Base-by-base conservation (phyloP, 2,329 filamentous ascomycete species). In the Colletotrichum sp. region DNA sequence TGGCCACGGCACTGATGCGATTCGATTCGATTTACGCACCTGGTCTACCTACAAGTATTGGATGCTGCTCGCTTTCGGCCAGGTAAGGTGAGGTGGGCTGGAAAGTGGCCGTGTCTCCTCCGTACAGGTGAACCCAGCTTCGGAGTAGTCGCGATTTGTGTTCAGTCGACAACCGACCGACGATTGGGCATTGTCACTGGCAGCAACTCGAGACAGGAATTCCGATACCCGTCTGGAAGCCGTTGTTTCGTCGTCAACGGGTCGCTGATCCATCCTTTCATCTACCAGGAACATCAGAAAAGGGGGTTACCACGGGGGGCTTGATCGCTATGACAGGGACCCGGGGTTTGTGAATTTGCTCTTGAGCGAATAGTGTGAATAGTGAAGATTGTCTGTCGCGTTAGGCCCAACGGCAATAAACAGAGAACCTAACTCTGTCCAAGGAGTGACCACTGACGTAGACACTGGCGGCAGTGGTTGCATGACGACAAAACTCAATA, bases 221-320 rank as follows among this genome's bases (percentile, higher is more conserved):
- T 39, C 26, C 68, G 72, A 44, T 72, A 32, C 44, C 60, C 68
- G 69, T 44, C 68, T 71, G 60, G 69, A 59, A 75, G 52, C 62
- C 62, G 62, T 72, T 62, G 69, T 75, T 75, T 72, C 69, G 72
- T 72, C 69, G 69, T 60, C 60, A 39, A 72, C 36, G 69, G 72
- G 62, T 62, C 69, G 72, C 52, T 39, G 72, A 71, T 71, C 72
- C 72, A 62, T 71, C 44, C 72, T 52, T 67, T 67, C 69, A 75
- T 75, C 72, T 75, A 67, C 72, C 72, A 67, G 60, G 52, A 39
- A 72, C 68, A 44, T 39, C 62, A 52, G 26, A 72, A 71, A 72
- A 72, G 39, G 69, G 72, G 72, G 69, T 44, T 36, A 62, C 32
- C 68, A 71, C 68, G 72, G 64, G 64, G 52, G 70, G 49, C 64